Percentiles rank a stretch among this genome's conserved stretches.
These are phyloP conservation scores for Daldinia bambusicola DNA, from an alignment of 495 filamentous ascomycete genomes.

Conservation along the genomic window DNA sequence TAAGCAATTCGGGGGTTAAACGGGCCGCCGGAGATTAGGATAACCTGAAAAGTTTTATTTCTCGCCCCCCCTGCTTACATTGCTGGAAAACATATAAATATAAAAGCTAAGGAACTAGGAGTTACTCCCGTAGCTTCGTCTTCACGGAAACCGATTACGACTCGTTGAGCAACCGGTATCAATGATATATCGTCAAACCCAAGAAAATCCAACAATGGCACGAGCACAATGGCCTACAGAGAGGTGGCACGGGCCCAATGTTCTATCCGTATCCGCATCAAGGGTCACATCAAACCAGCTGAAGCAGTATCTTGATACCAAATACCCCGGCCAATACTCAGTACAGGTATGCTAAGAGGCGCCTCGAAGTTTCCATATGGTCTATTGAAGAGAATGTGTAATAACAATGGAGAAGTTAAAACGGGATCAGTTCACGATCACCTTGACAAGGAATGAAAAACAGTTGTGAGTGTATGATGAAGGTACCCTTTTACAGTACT, in stretches of 20 bases:
- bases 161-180: no score
- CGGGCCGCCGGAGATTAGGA: no score
- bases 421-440: background rate
- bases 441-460: background rate
- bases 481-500: background rate
- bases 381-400: background rate
- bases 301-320: background rate
- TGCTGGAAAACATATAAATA: no score
- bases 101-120: no score
- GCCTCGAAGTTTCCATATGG: background rate
- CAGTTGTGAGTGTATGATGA: background rate
- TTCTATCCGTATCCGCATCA: background rate
- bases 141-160: no score
- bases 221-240: no score
- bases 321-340: background rate
- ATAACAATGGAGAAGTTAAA: background rate
- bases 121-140: no score
- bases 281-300: background rate
- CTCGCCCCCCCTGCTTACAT: no score
- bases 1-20: no score
- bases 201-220: no score
- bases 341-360: background rate
- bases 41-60: no score
- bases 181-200: no score
- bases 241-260: background rate